Evolutionary conservation across 257 asterid genomes (phyloP), one percentile per base, ranked within the genome.

Genomic region (Nicotiana noctiflora): DNA sequence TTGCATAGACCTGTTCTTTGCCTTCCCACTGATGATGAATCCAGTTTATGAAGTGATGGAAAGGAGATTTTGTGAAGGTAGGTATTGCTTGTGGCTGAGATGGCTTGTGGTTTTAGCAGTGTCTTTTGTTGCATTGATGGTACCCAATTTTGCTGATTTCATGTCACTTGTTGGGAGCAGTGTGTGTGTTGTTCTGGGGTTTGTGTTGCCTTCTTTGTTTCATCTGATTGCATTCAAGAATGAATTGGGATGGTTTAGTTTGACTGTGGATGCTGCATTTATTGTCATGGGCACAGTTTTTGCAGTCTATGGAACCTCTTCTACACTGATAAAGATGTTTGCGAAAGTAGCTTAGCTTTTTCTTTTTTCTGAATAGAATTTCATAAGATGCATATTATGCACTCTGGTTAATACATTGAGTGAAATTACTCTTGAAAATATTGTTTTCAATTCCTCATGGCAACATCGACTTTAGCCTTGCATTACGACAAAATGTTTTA

Each of bases 251-350:
- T 57, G 53, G 55, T n/a, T 8, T 25, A 70, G 83, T 12, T 81
- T 79, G 86, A 86, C 84, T 66, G 68, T 76, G 0, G 94, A 92
- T 89, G 64, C 88, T 37, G 88, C 79, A 15, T 57, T 92, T 21
- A 77, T 90, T n/a, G 83, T 82, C 9, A 82, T 89, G 19, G 97
- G 97, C 34, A 13, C 80, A 18, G 34, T 80, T 66, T 86, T 90
- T 75, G 91, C 93, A 40, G 87, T 88, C 25, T 81, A 88, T 2
- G 97, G 94, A 17, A 92, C 97, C 64, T 90, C 90, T 87, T 87
- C 87, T 87, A 87, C 94, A 62, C 88, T 92, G 65, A 29, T 63
- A 23, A 94, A 88, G 88, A 90, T 92, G 23, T 88, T 92, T 86
- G 84, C 92, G 1, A 83, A 81, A 0, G 88, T 88, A 92, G 90